Conservation (phyloP, 1,139 yeast genomes). For the Tardiomyces digboiensis region DNA sequence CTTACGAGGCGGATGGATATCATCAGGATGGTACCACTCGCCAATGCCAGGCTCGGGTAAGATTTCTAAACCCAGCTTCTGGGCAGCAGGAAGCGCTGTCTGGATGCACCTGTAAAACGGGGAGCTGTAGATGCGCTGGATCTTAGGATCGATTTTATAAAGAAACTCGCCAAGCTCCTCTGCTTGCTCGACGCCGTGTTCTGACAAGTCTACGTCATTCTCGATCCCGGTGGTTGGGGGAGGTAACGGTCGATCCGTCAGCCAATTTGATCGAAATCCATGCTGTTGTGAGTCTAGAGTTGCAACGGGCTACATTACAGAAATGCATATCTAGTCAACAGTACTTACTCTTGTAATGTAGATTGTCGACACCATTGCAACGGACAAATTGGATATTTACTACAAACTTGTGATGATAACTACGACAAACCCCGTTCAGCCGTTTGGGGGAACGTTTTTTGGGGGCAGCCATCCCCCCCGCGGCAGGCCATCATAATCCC, state of each 20-base stretch:
- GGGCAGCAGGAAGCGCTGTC: constrained; percentile 65
- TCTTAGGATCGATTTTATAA: constrained; percentile 32
- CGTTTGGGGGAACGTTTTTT: no score
- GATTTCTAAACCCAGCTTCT: constrained; percentile 46
- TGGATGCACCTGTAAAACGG: constrained; percentile 93
- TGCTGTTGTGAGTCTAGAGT: constrained; percentile 39
- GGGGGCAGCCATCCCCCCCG: no score
- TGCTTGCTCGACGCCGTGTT: constrained; percentile 76
- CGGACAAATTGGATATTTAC: no score
- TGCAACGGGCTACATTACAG: neutral
- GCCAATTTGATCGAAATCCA: constrained; percentile 78
- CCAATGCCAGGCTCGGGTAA: constrained; percentile 61
- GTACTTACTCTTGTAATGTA: constrained; percentile 5
- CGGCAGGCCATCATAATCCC: no score
- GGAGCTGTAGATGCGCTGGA: constrained; percentile 59
- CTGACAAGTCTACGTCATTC: constrained; percentile 72
- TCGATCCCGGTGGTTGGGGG: constrained; percentile 77
- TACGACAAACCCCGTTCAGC: no score
- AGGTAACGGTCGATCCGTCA: constrained; percentile 46
- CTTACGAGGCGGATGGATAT: neutral
- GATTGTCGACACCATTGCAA: constrained; percentile 2
- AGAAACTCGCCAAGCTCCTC: constrained; percentile 52
- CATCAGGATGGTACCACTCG: constrained; percentile 24
- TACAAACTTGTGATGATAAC: no score
- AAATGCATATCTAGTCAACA: neutral